Percentiles rank a stretch among this genome's conserved stretches.
Conservation (phyloP, 371 early-diverging fungal species). For the Saksenaea oblongispora region DNA sequence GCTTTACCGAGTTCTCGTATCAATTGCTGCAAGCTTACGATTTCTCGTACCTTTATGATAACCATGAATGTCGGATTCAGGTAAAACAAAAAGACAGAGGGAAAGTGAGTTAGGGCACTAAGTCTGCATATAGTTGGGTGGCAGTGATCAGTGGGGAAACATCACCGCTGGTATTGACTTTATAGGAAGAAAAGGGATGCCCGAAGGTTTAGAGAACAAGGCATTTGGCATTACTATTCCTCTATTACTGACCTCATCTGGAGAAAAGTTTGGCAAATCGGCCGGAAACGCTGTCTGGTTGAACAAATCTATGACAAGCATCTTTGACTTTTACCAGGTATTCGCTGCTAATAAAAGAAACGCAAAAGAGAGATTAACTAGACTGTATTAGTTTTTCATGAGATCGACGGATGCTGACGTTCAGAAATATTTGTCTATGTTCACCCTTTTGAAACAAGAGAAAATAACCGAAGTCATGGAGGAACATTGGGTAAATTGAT, state of each 20-base stretch:
- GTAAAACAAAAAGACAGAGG: conserved; percentile 25
- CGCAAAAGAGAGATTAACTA: too few relatives aligned
- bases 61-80: conserved; percentile 71
- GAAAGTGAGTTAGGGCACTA: neutral
- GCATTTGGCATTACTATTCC: conserved; percentile 90
- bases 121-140: conserved; percentile 71
- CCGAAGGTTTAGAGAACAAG: conserved; percentile 18
- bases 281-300: conserved; percentile 97
- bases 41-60: conserved; percentile 79
- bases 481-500: conserved; percentile 56
- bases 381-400: conserved; percentile 69
- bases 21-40: conserved; percentile 95
- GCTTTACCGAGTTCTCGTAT: conserved; percentile 95
- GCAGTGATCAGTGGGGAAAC: conserved; percentile 98
- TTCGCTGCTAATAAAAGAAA: neutral
- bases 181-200: conserved; percentile 63
- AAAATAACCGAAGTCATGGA: conserved; percentile 63
- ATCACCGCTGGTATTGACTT: conserved; percentile 93
- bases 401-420: conserved; percentile 83
- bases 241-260: conserved; percentile 82
- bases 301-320: conserved; percentile 74
- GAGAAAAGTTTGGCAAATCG: conserved; percentile 96
- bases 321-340: conserved; percentile 93
- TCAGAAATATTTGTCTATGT: conserved; percentile 70
- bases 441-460: conserved; percentile 73